A percentile compares a stretch with the other conserved stretches of the same genome.
phyloP scores from a whole-genome alignment of 2,329 filamentous ascomycete genomes.

The Laburnicola sp. region DNA sequence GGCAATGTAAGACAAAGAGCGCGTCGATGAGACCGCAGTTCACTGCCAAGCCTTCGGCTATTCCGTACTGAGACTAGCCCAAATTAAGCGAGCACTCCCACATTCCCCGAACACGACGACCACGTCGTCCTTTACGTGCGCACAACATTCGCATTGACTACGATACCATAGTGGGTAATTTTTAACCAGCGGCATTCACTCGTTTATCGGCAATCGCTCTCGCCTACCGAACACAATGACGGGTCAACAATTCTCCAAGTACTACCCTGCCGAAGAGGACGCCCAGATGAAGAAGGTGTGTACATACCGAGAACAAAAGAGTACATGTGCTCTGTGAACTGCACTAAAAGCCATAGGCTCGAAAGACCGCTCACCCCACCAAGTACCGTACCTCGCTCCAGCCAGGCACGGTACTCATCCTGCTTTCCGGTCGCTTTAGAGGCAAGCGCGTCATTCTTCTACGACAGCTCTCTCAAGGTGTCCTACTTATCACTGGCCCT shows the following conservation, averaged over 20 bases:
- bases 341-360: constrained; percentile 38
- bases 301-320: constrained; percentile 29
- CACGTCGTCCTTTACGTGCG: not conserved
- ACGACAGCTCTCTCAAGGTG: constrained; percentile 92
- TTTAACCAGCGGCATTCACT: too few species aligned
- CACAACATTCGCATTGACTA: not conserved
- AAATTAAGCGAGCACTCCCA: constrained; percentile 4
- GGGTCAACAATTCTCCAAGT: constrained; percentile 87
- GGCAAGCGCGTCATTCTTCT: constrained; percentile 99
- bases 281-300: constrained; percentile 90
- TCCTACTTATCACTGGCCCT: constrained; percentile 96
- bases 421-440: constrained; percentile 98
- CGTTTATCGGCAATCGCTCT: too few species aligned
- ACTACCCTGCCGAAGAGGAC: constrained; percentile 96
- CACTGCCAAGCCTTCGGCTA: not conserved
- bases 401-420: constrained; percentile 94
- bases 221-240: constrained; percentile 21
- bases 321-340: too few species aligned
- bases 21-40: not conserved
- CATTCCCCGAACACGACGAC: not conserved
- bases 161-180: too few species aligned
- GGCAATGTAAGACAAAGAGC: too few species aligned
- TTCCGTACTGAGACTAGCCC: not conserved
- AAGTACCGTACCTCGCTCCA: constrained; percentile 85
- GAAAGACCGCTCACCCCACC: constrained; percentile 89